Conservation (phyloP, 371 early-diverging fungal genomes). For the Rhizopus arrhizus region DNA sequence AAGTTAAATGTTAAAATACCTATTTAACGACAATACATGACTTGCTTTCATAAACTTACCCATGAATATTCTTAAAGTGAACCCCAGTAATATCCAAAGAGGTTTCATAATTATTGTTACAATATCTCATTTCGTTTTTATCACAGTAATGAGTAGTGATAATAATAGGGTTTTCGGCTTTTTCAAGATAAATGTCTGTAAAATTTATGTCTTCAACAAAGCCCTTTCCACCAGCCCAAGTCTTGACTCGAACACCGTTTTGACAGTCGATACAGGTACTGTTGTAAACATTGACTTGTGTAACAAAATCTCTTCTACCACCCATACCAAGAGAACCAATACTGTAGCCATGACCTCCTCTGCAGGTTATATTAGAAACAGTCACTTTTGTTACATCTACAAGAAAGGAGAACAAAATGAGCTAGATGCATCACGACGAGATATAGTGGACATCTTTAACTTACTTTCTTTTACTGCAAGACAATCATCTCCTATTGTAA, state of each 20-base stretch:
- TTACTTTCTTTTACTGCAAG: too few species aligned
- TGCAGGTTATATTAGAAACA: slow-evolving; percentile 26
- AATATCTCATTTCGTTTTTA: slow-evolving; percentile 26
- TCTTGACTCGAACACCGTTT: slow-evolving; percentile 7
- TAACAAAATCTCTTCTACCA: slow-evolving; percentile 28
- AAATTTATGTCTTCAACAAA: slow-evolving; percentile 28
- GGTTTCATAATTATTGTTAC: slow-evolving; percentile 18
- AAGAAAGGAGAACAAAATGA: too few species aligned
- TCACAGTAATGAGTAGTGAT: too few species aligned
- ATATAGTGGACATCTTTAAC: too few species aligned
- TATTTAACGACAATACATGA: too few species aligned
- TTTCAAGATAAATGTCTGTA: slow-evolving; percentile 21
- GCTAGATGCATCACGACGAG: too few species aligned
- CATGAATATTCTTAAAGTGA: too few species aligned
- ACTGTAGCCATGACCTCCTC: slow-evolving; percentile 37
- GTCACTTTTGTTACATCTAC: slow-evolving; percentile 29
- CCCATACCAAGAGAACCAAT: slow-evolving; percentile 41
- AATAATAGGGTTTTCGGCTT: slow-evolving; percentile 30
- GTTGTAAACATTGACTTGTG: slow-evolving; percentile 22
- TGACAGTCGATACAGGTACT: slow-evolving; percentile 29
- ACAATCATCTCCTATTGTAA: too few species aligned
- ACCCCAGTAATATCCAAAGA: slow-evolving; percentile 31
- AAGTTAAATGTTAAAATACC: too few species aligned
- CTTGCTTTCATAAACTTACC: too few species aligned
- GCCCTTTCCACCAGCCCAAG: slow-evolving; percentile 42